Base-by-base conservation (phyloP, 2,329 filamentous ascomycete species). In the Pezicula rhizophila region DNA sequence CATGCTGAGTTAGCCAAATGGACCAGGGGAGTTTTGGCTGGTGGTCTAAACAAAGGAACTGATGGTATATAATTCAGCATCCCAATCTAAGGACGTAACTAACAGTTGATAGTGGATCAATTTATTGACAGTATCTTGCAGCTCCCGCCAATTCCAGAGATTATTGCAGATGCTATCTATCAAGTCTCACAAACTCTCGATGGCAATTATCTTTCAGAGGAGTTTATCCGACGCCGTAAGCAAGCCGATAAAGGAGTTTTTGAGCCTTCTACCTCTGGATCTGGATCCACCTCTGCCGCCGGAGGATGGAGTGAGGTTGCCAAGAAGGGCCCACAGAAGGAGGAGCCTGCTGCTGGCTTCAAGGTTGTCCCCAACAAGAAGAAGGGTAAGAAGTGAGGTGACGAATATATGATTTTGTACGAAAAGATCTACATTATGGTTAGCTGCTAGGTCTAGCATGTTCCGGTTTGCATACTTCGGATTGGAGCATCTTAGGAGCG, bases 281-380 rank as follows among this genome's bases (percentile, higher is more conserved):
- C 80, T 3, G 76, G 73, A 31, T 63, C 76, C 62, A 46, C 62
- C 43, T 64, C 61, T 49, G 67, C 60, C 52, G 72, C 66, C 55
- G 67, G 87, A 48, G 92, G 92, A 17, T 99, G 93, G 93, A 96
- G 79, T 59, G 93, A 97, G 70, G 93, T 99, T 46, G 93, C 93
- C 1, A 97, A 97, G 83, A 96, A 96, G 76, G 86, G 87, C 43
- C 70, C 72, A 47, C 71, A 73, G 48, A 69, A 66, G 52, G 69
- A 70, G 61, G 68, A 58, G 61, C 55, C 58, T 45, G 54, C 68
- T 43, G 64, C 69, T 39, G 79, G 75, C 20, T 97, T 96, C 73
- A 93, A 93, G 75, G 88, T 97, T 46, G 92, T 97, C 10, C 82
- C 89, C 12, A 79, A 84, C 54, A 91, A 93, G 68, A 97, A 96